Base-by-base conservation (phyloP, 2,329 filamentous ascomycete genomes). In the Beauveria scarabaeidicola region DNA sequence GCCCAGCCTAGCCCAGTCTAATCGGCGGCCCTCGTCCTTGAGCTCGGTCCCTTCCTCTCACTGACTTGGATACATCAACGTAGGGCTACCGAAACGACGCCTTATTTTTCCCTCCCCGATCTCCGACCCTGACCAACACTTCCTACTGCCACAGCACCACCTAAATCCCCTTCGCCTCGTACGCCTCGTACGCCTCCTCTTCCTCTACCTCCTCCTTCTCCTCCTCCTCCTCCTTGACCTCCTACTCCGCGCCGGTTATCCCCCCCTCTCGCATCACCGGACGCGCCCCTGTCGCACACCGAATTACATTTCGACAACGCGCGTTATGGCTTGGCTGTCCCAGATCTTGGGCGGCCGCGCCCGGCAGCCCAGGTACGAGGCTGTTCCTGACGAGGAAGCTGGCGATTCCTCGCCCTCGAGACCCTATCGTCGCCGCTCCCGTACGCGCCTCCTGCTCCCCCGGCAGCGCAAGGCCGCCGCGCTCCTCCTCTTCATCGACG, bases 401-500 rank as follows among this genome's bases (percentile, higher is more conserved):
- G 52, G 29, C 17, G 58, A 48, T 25, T 15, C 51, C 21, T 48
- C 58, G 11, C 23, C 47, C 51, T 60, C 58, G 44, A 40, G 51
- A 43, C 50, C 50, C 15, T 60, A 48, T 19, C 58, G 58, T 19
- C 58, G 51, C n/a, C 58, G 58, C 44, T 60, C 58, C 41, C 52
- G 52, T 32, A 53, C 51, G n/a, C 43, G 58, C 21, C 51, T 53
- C 23, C 36, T 59, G 19, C 41, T 61, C 11, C 59, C 59, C 5
- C 59, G 59, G 19, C 59, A 61, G 23, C 53, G 53, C 23, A 65
- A 63, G 55, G 63, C 61, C 52, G 60, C 85, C 61, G 77, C 87
- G 68, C 88, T 87, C 73, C 74, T 89, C 58, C 52, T 71, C 17
- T 66, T 90, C 61, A 77, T 84, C 70, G 88, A 87, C 69, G 69